Percentiles rank a stretch among this genome's conserved stretches.
phyloP scores from a whole-genome alignment of 2,329 filamentous ascomycete genomes.

The Colletotrichum aenigma region DNA sequence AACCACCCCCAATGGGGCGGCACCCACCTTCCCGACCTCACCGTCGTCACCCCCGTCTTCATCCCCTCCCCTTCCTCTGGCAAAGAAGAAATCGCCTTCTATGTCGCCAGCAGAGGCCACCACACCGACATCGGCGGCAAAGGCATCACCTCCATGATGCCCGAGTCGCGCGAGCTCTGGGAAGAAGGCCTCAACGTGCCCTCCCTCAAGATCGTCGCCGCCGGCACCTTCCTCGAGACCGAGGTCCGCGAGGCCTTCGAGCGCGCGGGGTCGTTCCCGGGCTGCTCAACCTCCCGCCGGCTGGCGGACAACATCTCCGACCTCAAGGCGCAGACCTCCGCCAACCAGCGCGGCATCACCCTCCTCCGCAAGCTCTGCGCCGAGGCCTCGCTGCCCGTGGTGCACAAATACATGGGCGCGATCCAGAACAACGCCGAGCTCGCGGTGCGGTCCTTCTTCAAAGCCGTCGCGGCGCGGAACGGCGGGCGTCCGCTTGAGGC shows the following conservation, averaged over 20 bases:
- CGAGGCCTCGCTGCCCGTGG: slow-evolving; percentile 33
- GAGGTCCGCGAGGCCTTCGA: slow-evolving; percentile 33
- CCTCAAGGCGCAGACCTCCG: slow-evolving; percentile 46
- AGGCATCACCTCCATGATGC: slow-evolving; percentile 44
- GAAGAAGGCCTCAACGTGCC: slow-evolving; percentile 47
- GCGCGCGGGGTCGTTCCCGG: slow-evolving; percentile 36
- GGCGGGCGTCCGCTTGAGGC: slow-evolving; percentile 18
- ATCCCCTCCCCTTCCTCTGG: background rate
- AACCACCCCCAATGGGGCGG: slow-evolving; percentile 44
- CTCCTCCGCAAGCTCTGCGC: slow-evolving; percentile 36
- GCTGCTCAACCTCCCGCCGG: slow-evolving; percentile 39
- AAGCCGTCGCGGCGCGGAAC: slow-evolving; percentile 20
- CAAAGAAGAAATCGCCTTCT: slow-evolving; percentile 34
- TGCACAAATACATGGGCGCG: slow-evolving; percentile 42
- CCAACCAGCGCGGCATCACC: slow-evolving; percentile 43
- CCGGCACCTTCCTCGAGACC: slow-evolving; percentile 37
- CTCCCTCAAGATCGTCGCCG: slow-evolving; percentile 40
- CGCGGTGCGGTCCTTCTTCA: slow-evolving; percentile 34
- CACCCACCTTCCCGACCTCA: slow-evolving; percentile 45
- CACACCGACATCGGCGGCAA: slow-evolving; percentile 44
- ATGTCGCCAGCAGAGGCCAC: slow-evolving; percentile 42
- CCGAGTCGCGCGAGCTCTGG: slow-evolving; percentile 44
- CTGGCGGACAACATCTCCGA: slow-evolving; percentile 47
- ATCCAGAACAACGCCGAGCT: slow-evolving; percentile 46
- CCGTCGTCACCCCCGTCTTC: slow-evolving; percentile 45